Base-by-base conservation (phyloP, 768 basidiomycete genomes). In the Hygrophorus pudorinus region DNA sequence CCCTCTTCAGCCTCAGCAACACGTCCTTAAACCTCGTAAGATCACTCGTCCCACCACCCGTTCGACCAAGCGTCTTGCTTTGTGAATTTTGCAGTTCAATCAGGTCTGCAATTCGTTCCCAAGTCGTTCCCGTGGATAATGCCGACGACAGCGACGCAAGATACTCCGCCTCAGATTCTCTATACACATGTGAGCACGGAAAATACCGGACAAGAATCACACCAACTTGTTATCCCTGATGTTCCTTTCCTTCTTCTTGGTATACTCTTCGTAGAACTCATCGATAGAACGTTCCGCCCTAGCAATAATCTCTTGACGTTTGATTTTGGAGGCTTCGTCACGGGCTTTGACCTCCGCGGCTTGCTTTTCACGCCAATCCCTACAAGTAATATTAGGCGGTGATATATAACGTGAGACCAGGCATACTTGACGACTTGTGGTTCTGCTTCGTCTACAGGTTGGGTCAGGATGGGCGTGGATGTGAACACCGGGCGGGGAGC, bases 161-260 rank as follows among this genome's bases (percentile, higher is more conserved):
- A 67, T 84, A 97, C 46, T 81, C 78, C 14, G 79, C 77, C 62
- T 98, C 94, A 50, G 82, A 72, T 59, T 96, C 85, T 70, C 94
- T 98, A 57, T 33, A 32, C 36, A 18, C 11, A 34, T 33, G 14
- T 16, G 41, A 30, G 21, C 11, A 48, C 42, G 28, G 29, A 21
- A 21, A 27, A 17, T 27, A 36, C 27, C 16, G 36, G 43, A n/a
- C 16, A 33, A n/a, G 14, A 32, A 44, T 14, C 39, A 28, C 34
- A 46, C 80, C 54, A 48, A 96, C 94, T 99, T 98, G 76, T 98
- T 99, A 62, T 93, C 84, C 37, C 85, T 72, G 54, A 99, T 96
- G 52, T 80, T 80, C 59, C 77, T 76, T 66, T 92, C 88, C 65
- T 93, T 94, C 71, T 88, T 86, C 47, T 72, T 71, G 29, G 87